A percentile compares a stretch with the other conserved stretches of the same genome.
phyloP scores from a whole-genome alignment of 805 yeast species.

The Blastobotrys chiropterorum region DNA sequence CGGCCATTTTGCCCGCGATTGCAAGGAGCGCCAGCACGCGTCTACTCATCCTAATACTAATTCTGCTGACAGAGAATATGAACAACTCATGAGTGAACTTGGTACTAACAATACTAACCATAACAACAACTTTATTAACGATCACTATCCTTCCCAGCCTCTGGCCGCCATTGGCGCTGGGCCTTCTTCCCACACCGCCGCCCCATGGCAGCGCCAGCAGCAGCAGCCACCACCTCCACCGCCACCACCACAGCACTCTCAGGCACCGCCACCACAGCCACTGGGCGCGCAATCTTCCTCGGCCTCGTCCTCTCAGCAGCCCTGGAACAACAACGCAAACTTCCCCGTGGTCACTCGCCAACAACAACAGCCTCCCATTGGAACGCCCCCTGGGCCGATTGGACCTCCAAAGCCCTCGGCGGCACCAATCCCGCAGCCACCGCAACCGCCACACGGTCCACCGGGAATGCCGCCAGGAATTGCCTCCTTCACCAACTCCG shows the following conservation, averaged over 20 bases:
- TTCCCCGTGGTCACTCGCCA: background rate
- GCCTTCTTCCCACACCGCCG: background rate
- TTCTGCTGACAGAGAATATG: constrained; percentile 43
- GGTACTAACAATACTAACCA: constrained; percentile 21
- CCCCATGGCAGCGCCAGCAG: constrained; percentile 4
- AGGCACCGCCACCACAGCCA: background rate
- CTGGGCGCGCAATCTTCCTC: background rate
- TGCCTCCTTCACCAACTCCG: background rate
- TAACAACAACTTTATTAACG: background rate
- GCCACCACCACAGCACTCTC: constrained; percentile 2
- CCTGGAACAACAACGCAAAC: background rate
- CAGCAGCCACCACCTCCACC: constrained; percentile 6
- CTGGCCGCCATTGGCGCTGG: background rate
- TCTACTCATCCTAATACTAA: constrained; percentile 1
- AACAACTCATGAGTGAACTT: constrained; percentile 45
- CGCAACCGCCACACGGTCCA: background rate
- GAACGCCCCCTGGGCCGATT: constrained; percentile 10
- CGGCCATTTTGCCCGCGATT: constrained; percentile 89
- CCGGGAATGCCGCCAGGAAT: background rate
- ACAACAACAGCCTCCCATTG: background rate
- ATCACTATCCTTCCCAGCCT: background rate
- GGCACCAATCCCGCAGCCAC: constrained; percentile 13
- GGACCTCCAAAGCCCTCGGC: constrained; percentile 22
- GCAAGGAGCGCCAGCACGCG: constrained; percentile 39
- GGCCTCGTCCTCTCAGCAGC: background rate